Evolutionary conservation across 2,329 filamentous ascomycete genomes (phyloP), one percentile per base, ranked within the genome.

Genomic region (Aureobasidium sp.): DNA sequence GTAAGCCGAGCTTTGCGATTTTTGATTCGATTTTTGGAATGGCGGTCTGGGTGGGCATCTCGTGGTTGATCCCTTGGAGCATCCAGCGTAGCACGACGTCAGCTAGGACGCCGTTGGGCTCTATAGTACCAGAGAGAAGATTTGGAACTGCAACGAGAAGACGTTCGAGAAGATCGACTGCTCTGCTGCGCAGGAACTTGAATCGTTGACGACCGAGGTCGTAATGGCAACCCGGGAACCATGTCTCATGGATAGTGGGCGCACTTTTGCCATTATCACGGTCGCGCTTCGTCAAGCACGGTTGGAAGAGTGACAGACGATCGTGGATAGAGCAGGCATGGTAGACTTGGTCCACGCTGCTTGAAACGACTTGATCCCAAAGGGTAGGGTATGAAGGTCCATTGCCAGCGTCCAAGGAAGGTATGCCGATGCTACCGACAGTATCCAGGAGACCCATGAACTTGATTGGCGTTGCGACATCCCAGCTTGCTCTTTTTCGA

Each of bases 181-280:
- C 66, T 49, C 69, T 67, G 14, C 39, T 37, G 1, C 72, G 63
- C 3, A 74, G 49, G 59, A 74, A 74, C 30, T 71, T 67, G 61
- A 73, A 74, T 0, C 67, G 67, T 63, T 73, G 70, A 16, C 72
- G 68, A 1, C 72, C 72, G 21, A 74, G 41, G 53, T 74, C 72
- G 62, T 74, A 74, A 44, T 74, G 72, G n/a, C 69, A 70, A 30
- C 72, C 72, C 2, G 72, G 72, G 36, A 74, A 73, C 72, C 72
- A 74, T 29, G 61, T 64, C 54, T 74, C 71, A 29, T 68, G 63
- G 3, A 73, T 67, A 0, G 64, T 42, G 10, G 61, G 55, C 9
- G 53, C 36, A 0, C 66, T 59, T 21, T 64, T 66, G 1, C 61
- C 63, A 27, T 64, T 62, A 6, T 57, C 36, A 1, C 49, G 29